Evolutionary conservation across 768 basidiomycete species (phyloP).

Genomic region (Macrocybe gigantea): DNA sequence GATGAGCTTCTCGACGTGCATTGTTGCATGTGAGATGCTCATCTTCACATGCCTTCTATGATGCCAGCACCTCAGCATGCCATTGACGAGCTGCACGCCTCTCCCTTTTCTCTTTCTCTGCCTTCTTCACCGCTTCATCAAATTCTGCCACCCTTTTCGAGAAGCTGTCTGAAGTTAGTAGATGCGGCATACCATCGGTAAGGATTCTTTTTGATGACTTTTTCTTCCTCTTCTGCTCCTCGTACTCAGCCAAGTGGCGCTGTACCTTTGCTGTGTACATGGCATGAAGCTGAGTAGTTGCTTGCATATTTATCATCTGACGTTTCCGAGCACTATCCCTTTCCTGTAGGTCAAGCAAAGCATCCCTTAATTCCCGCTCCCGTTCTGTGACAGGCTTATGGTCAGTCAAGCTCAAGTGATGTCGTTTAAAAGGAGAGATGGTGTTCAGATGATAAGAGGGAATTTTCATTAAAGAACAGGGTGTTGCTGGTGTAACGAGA

Average conservation of each 20-base stretch:
- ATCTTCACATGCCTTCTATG: conserved; percentile 14
- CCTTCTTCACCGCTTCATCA: conserved; percentile 4
- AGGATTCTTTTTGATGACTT: conserved; percentile 11
- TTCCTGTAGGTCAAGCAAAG: not conserved
- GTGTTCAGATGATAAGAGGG: not conserved
- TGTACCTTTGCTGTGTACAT: conserved; percentile 11
- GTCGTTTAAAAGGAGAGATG: not conserved
- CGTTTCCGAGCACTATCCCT: not conserved
- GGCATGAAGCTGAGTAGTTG: not conserved
- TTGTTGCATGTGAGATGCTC: conserved; percentile 8
- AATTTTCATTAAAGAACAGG: not conserved
- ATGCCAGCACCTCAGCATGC: conserved; percentile 6
- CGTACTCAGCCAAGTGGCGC: conserved; percentile 13
- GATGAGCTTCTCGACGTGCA: not conserved
- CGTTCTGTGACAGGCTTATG: not conserved
- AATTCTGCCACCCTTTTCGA: conserved; percentile 6
- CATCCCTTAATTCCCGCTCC: not conserved
- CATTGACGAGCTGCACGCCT: conserved; percentile 5
- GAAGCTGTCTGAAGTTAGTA: conserved; percentile 16
- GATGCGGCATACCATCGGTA: conserved; percentile 17
- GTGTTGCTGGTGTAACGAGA: not conserved
- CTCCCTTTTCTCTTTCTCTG: conserved; percentile 5
- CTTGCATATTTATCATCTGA: not conserved
- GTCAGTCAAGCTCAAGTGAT: not conserved
- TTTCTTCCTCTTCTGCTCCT: conserved; percentile 14